Conservation (phyloP, 2,329 filamentous ascomycete species). For the Penicillium sp. region DNA sequence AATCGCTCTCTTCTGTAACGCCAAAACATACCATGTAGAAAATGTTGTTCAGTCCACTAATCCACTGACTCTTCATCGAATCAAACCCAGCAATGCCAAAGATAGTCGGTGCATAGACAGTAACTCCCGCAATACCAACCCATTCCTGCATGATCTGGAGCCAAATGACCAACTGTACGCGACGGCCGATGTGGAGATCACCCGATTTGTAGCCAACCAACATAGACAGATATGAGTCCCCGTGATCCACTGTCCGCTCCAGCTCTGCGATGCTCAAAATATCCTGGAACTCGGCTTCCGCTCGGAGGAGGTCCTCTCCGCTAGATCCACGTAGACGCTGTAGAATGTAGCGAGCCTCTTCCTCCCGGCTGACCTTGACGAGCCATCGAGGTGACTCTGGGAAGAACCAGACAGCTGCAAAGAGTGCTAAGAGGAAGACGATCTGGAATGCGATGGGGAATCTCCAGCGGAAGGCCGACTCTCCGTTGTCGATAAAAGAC, state of each 20-base stretch:
- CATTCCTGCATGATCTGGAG: constrained; percentile 70
- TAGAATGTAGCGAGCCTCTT: constrained; percentile 67
- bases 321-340: constrained; percentile 60
- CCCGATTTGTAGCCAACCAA: constrained; percentile 64
- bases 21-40: constrained; percentile 52
- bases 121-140: constrained; percentile 68
- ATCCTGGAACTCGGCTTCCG: constrained; percentile 65
- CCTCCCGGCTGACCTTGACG: constrained; percentile 62
- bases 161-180: constrained; percentile 69
- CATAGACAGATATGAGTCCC: constrained; percentile 63
- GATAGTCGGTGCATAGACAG: constrained; percentile 57
- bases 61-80: constrained; percentile 61
- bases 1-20: background rate
- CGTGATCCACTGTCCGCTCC: constrained; percentile 55
- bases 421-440: constrained; percentile 58
- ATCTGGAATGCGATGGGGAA: constrained; percentile 72
- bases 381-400: constrained; percentile 63
- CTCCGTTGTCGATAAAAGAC: constrained; percentile 59
- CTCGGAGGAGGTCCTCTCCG: constrained; percentile 52
- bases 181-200: constrained; percentile 63
- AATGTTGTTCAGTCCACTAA: constrained; percentile 57
- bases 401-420: constrained; percentile 62
- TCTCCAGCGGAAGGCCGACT: constrained; percentile 61
- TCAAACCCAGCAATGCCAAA: constrained; percentile 67
- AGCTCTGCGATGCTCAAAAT: constrained; percentile 63